Evolutionary conservation across 805 yeast genomes (phyloP).

Genomic region (Debaryomyces hansenii): DNA sequence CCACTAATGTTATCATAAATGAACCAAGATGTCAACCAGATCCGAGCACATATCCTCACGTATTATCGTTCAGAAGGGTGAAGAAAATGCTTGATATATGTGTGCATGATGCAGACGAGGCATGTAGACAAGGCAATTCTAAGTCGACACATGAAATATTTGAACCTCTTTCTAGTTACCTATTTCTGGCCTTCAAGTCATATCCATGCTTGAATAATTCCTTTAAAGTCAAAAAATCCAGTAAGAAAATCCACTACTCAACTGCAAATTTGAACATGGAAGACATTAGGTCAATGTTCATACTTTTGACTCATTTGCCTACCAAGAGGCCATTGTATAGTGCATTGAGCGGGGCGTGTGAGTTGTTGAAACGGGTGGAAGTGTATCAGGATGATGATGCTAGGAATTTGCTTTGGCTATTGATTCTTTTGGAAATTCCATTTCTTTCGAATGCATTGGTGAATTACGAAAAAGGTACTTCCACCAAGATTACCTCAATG

Average conservation of each 20-base stretch:
- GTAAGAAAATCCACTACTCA: conserved; percentile 38
- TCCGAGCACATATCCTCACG: conserved; percentile 9
- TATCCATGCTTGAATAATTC: conserved; percentile 52
- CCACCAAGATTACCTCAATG: conserved; percentile 20
- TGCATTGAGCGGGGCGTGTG: conserved; percentile 52
- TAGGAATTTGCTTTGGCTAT: conserved; percentile 52
- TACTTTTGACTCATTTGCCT: conserved; percentile 49
- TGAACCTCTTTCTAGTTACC: conserved; percentile 50
- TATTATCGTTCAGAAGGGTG: conserved; percentile 31
- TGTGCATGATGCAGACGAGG: conserved; percentile 12
- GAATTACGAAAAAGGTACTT: conserved; percentile 18
- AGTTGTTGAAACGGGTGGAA: conserved; percentile 47
- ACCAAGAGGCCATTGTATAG: conserved; percentile 59
- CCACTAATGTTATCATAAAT: conserved; percentile 37
- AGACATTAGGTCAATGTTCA: conserved; percentile 49
- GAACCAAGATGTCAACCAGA: neutral
- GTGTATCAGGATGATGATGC: conserved; percentile 44
- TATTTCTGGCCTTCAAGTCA: conserved; percentile 50
- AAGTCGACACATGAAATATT: conserved; percentile 35
- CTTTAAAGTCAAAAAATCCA: conserved; percentile 38
- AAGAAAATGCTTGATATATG: conserved; percentile 36
- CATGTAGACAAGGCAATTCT: conserved; percentile 15
- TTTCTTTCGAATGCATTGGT: conserved; percentile 49
- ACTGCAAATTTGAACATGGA: conserved; percentile 50
- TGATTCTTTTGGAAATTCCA: conserved; percentile 72